Base-by-base conservation (phyloP, 2,329 filamentous ascomycete genomes). In the Colletotrichum neosansevieriae region DNA sequence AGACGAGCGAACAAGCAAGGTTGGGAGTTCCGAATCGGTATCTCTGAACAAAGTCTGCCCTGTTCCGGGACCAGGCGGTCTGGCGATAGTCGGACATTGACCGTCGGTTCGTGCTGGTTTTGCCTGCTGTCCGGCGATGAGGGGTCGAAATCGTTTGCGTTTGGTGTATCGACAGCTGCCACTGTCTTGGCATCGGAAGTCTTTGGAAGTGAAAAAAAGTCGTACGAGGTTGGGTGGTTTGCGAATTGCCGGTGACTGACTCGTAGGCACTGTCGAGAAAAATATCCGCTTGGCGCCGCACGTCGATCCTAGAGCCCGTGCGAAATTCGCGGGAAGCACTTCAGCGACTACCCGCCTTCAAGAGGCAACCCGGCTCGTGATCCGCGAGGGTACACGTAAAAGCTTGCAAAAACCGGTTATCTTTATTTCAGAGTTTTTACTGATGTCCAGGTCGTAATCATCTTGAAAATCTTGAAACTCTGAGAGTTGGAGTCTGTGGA, bases 161-260 rank as follows among this genome's bases (percentile, higher is more conserved):
- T 58, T 58, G 44, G 11, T 51, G 49, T 19, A 50, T 59, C 24
- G 40, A 45, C 58, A 58, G 51, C 44, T 67, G 60, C 44, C 38
- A 63, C 13, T 40, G 17, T 45, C 64, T 67, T 63, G 59, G 64
- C 64, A 67, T 67, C 59, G 59, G 58, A 64, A 63, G 59, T 58
- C 53, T 9, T 67, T 64, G 64, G 53, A 54, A 56, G 57, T 19
- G 21, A 24, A 21, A 10, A 42, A 13, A 45, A 47, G 45, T 67
- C 59, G 64, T 67, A 67, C 59, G 59, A 67, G 59, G 29, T 47
- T 63, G 64, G 57, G 49, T 44, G 59, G 45, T 53, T 51, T 40
- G 29, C 32, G 53, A 29, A 40, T 44, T 32, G 29, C 50, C 32
- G 45, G 59, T 54, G 64, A 58, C 45, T 63, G 60, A 67, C 60